Base-by-base conservation (phyloP, 2,329 filamentous ascomycete species). In the Simplicillium sp. region DNA sequence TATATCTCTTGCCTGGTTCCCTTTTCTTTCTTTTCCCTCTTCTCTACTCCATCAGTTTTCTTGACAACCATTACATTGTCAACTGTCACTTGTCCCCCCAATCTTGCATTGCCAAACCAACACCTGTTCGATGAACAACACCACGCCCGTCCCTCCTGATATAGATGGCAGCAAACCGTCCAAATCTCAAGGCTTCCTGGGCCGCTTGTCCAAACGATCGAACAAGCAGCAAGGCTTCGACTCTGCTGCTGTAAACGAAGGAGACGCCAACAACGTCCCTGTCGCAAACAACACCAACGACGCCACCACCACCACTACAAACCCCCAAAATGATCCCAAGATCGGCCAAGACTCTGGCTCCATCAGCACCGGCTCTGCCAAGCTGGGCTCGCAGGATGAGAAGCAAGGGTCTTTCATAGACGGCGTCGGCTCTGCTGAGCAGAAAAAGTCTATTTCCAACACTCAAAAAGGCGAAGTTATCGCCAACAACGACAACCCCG, bases 121-220 rank as follows among this genome's bases (percentile, higher is more conserved):
- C 45, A 53, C 59, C 65, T 62, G 54, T 67, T 78, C 75, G 74
- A 80, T 80, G 75, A 79, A 75, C 72, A 64, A 76, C 71, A 62
- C 64, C 64, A 74, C 66, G 50, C 60, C 70, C 63, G 66, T 71
- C 49, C 59, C 66, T 56, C 66, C 70, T 60, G 65, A 67, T 59
- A 66, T 66, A 75, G 67, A 74, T 69, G 67, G 66, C 67, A 66
- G 68, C 65, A 66, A 68, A 64, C 59, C 58, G 60, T 61, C 67
- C 61, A 64, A 67, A 64, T 65, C 72, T 67, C 64, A 76, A 75
- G 73, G 71, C 69, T 63, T 59, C 62, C 55, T 49, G 45, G 51
- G 50, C 50, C 51, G 50, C 48, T 49, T 58, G 50, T 51, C 63
- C 54, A 61, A 57, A 54, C 57, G 55, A 59, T 25, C 20, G 20